Evolutionary conservation across 441 rosid genomes (phyloP), one percentile per base, ranked within the genome.

Genomic region (Macaranga tanarius): DNA sequence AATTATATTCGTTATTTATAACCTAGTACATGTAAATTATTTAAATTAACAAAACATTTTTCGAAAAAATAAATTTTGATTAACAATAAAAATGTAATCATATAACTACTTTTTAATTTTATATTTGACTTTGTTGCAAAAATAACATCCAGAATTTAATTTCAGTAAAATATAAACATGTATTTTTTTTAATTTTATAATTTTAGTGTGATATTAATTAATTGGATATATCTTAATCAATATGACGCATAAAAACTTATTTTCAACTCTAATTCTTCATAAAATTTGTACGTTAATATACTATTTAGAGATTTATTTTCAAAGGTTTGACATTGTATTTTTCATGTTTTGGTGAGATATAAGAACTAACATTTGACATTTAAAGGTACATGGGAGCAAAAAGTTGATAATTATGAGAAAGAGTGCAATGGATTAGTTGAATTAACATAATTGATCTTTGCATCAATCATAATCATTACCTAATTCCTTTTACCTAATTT

Each of bases 301-400:
- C 6, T 12, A 0, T 50, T 12, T 4, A 50, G 54, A 50, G 5
- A 15, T 45, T 34, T 11, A n/a, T 63, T 63, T 15, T 65, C 68
- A 57, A 61, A 73, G 58, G 20, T 63, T 73, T 56, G 45, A 69
- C 44, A 45, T 66, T 17, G 1, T 67, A 7, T 2, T 38, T 72
- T 57, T 48, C 54, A 10, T 60, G 60, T 47, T n/a, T 69, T 61
- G 73, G 75, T 77, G 60, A 61, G 75, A 57, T 44, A 2, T 13
- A 23, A 19, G 40, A 47, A 23, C 79, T 73, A 76, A 65, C 28
- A 75, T 60, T 81, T 79, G 80, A 82, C 77, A 66, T 26, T 67
- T 63, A 55, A 31, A 58, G 40, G 47, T 58, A 69, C 10, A 22
- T 25, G 40, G 19, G 34, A 50, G 62, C 38, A 26, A 70, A 13